Percentiles rank a stretch among this genome's conserved stretches.
phyloP scores from a whole-genome alignment of 306 rosid genomes.

The Vigna nakashimae region DNA sequence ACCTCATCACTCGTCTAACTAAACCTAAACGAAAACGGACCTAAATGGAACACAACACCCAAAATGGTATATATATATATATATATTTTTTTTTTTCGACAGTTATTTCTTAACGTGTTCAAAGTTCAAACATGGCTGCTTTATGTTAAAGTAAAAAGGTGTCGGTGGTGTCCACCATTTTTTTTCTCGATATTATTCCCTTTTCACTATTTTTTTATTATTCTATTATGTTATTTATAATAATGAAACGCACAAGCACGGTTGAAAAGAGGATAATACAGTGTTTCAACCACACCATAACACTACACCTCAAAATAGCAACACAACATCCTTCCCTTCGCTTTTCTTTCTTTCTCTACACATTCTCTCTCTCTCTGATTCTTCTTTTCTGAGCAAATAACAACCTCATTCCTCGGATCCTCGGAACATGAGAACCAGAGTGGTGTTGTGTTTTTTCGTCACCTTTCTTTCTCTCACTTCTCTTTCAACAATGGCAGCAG shows the following conservation, averaged over 20 bases:
- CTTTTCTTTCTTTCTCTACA: not conserved
- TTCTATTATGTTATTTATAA: not conserved
- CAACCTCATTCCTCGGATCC: slow-evolving; percentile 28
- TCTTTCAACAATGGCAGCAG: slow-evolving; percentile 45
- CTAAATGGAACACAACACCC: not conserved
- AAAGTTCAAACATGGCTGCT: slow-evolving; percentile 50
- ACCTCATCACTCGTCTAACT: too few relatives aligned
- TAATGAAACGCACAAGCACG: not conserved
- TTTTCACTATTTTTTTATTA: not conserved
- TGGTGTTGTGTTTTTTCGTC: not conserved
- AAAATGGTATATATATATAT: not conserved
- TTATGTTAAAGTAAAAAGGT: slow-evolving; percentile 49
- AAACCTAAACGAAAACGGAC: not conserved
- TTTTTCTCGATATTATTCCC: not conserved
- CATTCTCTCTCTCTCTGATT: not conserved
- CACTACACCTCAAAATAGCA: slow-evolving; percentile 51
- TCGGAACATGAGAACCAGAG: slow-evolving; percentile 47
- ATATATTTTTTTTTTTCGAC: not conserved
- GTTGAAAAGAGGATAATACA: slow-evolving; percentile 18
- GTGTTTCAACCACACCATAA: slow-evolving; percentile 32
- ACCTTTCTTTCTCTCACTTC: slow-evolving; percentile 8
- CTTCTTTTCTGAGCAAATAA: slow-evolving; percentile 32
- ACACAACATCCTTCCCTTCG: slow-evolving; percentile 1
- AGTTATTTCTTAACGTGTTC: slow-evolving; percentile 35
- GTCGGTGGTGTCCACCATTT: slow-evolving; percentile 52